These are phyloP conservation scores for Elsinoe perseae DNA, from an alignment of 2,329 filamentous ascomycete species.

Conservation along the genomic window DNA sequence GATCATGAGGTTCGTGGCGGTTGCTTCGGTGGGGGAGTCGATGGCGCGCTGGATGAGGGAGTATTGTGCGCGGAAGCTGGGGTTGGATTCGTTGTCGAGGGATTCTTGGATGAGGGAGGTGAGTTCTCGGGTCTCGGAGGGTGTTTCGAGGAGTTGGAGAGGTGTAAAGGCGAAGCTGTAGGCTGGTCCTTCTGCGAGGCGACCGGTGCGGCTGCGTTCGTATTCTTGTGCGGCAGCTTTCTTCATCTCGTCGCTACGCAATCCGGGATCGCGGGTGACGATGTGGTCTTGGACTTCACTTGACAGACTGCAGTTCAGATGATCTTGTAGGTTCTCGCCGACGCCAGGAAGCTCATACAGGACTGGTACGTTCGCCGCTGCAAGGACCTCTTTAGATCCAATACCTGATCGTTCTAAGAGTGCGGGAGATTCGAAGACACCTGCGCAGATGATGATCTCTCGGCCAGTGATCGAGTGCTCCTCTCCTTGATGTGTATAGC, in stretches of 20 bases:
- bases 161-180: constrained; percentile 21
- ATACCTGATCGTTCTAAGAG: constrained; percentile 48
- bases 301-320: constrained; percentile 34
- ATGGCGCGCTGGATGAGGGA: constrained; percentile 19
- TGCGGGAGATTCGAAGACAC: constrained; percentile 73
- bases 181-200: constrained; percentile 18
- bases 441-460: constrained; percentile 73
- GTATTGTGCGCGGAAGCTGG: constrained; percentile 16
- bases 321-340: constrained; percentile 57
- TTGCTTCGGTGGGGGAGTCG: constrained; percentile 21
- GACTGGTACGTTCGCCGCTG: constrained; percentile 42
- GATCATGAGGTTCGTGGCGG: constrained; percentile 19
- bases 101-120: constrained; percentile 15
- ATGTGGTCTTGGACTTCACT: constrained; percentile 23
- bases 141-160: constrained; percentile 20
- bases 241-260: constrained; percentile 39
- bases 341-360: constrained; percentile 54
- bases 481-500: constrained; percentile 35
- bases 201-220: constrained; percentile 17
- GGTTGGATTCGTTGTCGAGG: constrained; percentile 17
- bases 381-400: constrained; percentile 42
- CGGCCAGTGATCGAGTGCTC: constrained; percentile 29
- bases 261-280: constrained; percentile 1
- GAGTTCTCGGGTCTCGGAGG: constrained; percentile 21
- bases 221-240: constrained; percentile 46